Evolutionary conservation across 2,329 filamentous ascomycete genomes (phyloP).

Genomic region (Trichoderma atroviride): DNA sequence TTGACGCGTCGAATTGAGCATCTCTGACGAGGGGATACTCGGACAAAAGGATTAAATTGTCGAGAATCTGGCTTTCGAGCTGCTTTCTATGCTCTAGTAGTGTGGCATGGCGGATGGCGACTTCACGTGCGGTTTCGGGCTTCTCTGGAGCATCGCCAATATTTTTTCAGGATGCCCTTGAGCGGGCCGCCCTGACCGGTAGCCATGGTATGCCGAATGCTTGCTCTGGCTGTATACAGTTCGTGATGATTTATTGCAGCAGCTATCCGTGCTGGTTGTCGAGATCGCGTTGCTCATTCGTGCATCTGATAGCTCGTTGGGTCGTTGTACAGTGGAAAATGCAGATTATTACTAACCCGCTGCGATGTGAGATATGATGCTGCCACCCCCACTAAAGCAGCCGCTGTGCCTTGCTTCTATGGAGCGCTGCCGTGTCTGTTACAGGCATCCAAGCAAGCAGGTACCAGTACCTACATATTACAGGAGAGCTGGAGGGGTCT

Average conservation of each 20-base stretch:
- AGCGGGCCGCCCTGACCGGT: conserved; percentile 39
- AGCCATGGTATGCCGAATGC: conserved; percentile 31
- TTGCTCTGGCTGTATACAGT: background rate
- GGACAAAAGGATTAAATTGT: conserved; percentile 71
- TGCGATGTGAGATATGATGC: background rate
- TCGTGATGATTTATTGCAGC: background rate
- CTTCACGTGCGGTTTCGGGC: conserved; percentile 52
- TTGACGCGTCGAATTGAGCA: conserved; percentile 46
- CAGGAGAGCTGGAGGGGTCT: conserved; percentile 25
- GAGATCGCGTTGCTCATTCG: background rate
- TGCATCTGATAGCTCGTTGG: background rate
- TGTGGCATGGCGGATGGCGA: conserved; percentile 80
- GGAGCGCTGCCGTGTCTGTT: background rate
- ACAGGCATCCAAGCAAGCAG: background rate
- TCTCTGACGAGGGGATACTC: conserved; percentile 52
- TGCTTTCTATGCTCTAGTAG: conserved; percentile 82
- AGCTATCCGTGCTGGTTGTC: background rate
- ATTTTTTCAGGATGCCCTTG: conserved; percentile 65
- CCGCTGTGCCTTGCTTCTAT: conserved; percentile 22
- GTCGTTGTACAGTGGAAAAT: conserved; percentile 1
- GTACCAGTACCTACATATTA: conserved; percentile 15
- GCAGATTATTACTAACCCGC: background rate
- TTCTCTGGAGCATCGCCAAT: conserved; percentile 35
- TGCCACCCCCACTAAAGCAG: conserved; percentile 11
- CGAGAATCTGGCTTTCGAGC: conserved; percentile 72